These are phyloP conservation scores for Pythium plurisporium DNA, from an alignment of 352 stramenopile genomes.

Conservation along the genomic window DNA sequence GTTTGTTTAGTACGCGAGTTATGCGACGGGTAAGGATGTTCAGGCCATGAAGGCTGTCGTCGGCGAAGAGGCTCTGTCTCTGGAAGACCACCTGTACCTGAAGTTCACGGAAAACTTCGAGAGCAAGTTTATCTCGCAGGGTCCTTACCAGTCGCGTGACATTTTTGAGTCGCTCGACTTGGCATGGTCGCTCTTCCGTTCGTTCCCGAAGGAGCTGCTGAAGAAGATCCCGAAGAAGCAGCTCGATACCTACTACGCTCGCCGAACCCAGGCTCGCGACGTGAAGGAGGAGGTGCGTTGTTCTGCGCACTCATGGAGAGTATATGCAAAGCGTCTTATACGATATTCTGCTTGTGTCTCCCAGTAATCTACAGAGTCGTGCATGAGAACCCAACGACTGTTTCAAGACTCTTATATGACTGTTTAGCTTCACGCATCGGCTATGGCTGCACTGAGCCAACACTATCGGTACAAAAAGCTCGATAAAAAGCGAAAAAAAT, in stretches of 20 bases:
- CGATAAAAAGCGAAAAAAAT: too few species aligned
- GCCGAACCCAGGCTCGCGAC: conserved; percentile 83
- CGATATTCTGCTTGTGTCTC: not conserved
- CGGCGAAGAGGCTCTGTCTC: conserved; percentile 97
- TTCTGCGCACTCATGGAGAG: too few species aligned
- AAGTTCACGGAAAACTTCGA: conserved; percentile 99
- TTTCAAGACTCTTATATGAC: conserved; percentile 9
- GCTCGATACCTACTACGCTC: conserved; percentile 96
- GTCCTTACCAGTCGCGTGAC: conserved; percentile 95
- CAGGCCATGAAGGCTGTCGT: conserved; percentile 99
- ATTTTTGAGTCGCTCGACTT: conserved; percentile 99
- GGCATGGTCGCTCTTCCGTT: conserved; percentile 97
- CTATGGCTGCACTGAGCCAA: too few species aligned
- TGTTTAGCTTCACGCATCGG: too few species aligned
- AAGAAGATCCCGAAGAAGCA: conserved; percentile 99
- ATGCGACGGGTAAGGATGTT: conserved; percentile 95
- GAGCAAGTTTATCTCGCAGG: conserved; percentile 97
- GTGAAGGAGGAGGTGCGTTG: conserved; percentile 69
- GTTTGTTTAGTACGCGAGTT: conserved; percentile 66
- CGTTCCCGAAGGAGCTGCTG: conserved; percentile 98
- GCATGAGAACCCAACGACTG: not conserved
- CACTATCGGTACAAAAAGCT: too few species aligned
- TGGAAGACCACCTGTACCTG: conserved; percentile 99
- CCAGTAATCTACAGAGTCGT: conserved; percentile 1
- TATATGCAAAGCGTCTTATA: too few species aligned